Conservation (phyloP, 805 yeast species). For the Hanseniaspora guilliermondii region DNA sequence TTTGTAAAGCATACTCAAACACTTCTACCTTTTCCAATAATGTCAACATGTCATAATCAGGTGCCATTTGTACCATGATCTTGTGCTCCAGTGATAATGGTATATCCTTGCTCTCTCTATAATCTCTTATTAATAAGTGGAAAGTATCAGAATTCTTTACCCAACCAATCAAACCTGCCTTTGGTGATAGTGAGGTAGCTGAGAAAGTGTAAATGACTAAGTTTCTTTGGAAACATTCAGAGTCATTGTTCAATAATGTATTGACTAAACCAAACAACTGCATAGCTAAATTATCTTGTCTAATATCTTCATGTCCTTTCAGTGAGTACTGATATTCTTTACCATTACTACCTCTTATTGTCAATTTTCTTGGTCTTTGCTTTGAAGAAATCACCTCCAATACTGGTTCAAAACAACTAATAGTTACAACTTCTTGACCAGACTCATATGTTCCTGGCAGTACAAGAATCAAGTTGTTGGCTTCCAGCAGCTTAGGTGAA, state of each 20-base stretch:
- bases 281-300: slow-evolving; percentile 97
- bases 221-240: slow-evolving; percentile 93
- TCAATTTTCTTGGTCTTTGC: slow-evolving; percentile 83
- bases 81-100: slow-evolving; percentile 86
- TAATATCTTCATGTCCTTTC: slow-evolving; percentile 95
- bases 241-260: slow-evolving; percentile 73
- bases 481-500: slow-evolving; percentile 75
- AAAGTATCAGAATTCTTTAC: slow-evolving; percentile 95
- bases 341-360: slow-evolving; percentile 81
- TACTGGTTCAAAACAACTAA: slow-evolving; percentile 65
- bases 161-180: slow-evolving; percentile 94
- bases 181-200: slow-evolving; percentile 92
- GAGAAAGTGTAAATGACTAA: slow-evolving; percentile 83
- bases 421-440: slow-evolving; percentile 63
- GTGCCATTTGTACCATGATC: slow-evolving; percentile 95
- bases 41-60: slow-evolving; percentile 79
- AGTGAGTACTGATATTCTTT: slow-evolving; percentile 68
- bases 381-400: slow-evolving; percentile 83
- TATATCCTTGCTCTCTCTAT: slow-evolving; percentile 82
- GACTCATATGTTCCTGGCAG: slow-evolving; percentile 90
- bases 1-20: slow-evolving; percentile 87
- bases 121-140: slow-evolving; percentile 83
- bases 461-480: slow-evolving; percentile 70
- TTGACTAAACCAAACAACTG: slow-evolving; percentile 92
- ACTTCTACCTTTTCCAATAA: slow-evolving; percentile 89